phyloP scores from a whole-genome alignment of 495 filamentous ascomycete species.

The Tuber umbilicatum region DNA sequence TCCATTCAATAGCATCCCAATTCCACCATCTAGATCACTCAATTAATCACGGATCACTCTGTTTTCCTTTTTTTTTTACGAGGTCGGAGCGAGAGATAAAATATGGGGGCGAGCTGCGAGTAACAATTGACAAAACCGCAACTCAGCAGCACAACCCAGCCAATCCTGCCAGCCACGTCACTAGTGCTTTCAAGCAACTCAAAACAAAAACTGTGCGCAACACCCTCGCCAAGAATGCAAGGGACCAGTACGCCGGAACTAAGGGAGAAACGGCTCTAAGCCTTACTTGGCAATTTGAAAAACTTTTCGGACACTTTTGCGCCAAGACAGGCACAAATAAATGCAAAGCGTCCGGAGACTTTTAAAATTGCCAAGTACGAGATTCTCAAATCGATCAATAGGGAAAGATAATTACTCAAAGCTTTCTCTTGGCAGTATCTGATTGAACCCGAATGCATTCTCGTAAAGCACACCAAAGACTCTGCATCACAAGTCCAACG shows the following conservation, averaged over 20 bases:
- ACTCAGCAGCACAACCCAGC: not conserved
- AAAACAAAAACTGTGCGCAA: not conserved
- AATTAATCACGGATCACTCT: not conserved
- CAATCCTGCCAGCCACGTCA: not conserved
- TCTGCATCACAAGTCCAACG: not conserved
- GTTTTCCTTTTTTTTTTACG: not conserved
- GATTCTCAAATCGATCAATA: not conserved
- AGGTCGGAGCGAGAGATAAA: not conserved
- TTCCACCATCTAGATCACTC: not conserved
- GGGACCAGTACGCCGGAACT: not conserved
- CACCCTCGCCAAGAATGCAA: constrained; percentile 1
- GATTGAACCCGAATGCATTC: too few species aligned
- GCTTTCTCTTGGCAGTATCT: not conserved
- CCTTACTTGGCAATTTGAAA: too few species aligned
- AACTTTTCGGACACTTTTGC: too few species aligned
- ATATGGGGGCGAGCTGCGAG: not conserved
- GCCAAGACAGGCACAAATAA: too few species aligned
- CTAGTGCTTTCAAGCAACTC: not conserved
- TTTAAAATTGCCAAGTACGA: too few species aligned
- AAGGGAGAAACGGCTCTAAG: not conserved
- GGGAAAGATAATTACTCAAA: not conserved
- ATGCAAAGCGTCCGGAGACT: too few species aligned
- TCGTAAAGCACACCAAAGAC: not conserved
- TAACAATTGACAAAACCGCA: not conserved
- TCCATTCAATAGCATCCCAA: not conserved